Percentiles rank a stretch among this genome's conserved stretches.
phyloP scores from a whole-genome alignment of 2,329 filamentous ascomycete species.

The Penicillium sp. region DNA sequence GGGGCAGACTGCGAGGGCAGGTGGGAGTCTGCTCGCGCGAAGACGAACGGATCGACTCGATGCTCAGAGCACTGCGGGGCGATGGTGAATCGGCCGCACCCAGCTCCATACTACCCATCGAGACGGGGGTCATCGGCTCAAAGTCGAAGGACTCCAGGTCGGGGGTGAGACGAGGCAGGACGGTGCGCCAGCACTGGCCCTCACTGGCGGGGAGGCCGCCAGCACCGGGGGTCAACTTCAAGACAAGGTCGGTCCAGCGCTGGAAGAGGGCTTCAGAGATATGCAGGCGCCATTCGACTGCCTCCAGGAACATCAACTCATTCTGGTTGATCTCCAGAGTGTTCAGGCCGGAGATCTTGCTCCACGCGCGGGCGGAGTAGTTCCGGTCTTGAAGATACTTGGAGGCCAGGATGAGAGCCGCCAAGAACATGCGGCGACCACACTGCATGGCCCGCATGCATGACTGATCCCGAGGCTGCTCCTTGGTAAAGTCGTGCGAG shows the following conservation, averaged over 20 bases:
- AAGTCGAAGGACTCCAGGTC: constrained; percentile 59
- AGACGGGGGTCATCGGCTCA: constrained; percentile 40
- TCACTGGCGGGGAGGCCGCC: constrained; percentile 46
- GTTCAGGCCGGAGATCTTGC: constrained; percentile 96
- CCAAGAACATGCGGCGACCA: constrained; percentile 95
- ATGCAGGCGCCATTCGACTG: constrained; percentile 93
- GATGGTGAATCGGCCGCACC: constrained; percentile 39
- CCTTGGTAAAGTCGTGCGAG: constrained; percentile 81
- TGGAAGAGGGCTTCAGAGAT: constrained; percentile 88
- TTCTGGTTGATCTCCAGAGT: constrained; percentile 96
- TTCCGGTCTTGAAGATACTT: constrained; percentile 99
- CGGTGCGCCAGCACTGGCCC: constrained; percentile 49
- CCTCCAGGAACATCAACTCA: constrained; percentile 86
- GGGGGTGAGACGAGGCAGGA: constrained; percentile 63
- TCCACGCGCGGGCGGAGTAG: constrained; percentile 97
- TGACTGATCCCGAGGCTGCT: constrained; percentile 76
- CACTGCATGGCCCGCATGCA: constrained; percentile 85
- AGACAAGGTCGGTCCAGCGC: constrained; percentile 90
- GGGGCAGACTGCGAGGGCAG: constrained; percentile 46
- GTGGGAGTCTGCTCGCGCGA: constrained; percentile 40
- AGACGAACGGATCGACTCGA: constrained; percentile 32
- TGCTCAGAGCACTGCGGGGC: constrained; percentile 33
- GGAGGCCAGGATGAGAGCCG: constrained; percentile 91
- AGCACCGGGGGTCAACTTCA: constrained; percentile 75
- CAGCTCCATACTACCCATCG: constrained; percentile 36